Conservation (phyloP, 805 yeast species). For the Sugiyamaella smithiae region DNA sequence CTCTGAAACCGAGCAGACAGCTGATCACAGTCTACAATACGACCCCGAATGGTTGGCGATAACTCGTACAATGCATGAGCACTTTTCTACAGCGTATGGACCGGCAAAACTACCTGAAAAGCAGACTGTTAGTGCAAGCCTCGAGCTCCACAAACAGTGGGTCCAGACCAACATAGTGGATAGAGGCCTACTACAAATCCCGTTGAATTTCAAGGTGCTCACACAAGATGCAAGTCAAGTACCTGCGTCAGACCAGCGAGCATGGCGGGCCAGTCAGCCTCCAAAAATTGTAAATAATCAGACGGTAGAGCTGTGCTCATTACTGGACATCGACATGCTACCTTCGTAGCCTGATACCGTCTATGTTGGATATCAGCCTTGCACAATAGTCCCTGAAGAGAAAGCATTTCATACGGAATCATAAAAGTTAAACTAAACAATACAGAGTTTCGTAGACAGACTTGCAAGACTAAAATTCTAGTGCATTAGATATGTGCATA, state of each 20-base stretch:
- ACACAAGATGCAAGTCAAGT: conserved; percentile 16
- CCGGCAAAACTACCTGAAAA: background rate
- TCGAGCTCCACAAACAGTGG: conserved; percentile 25
- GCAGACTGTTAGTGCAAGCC: conserved; percentile 16
- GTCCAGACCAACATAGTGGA: conserved; percentile 29
- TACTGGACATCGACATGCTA: conserved; percentile 25
- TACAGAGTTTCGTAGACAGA: no score
- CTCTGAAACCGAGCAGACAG: conserved; percentile 9
- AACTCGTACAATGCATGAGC: conserved; percentile 27
- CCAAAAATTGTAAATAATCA: conserved; percentile 27
- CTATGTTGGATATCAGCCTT: no score
- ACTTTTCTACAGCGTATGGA: conserved; percentile 13
- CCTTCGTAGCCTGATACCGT: no score
- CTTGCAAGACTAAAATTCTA: no score
- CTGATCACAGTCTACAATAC: conserved; percentile 23
- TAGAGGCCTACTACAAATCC: conserved; percentile 27
- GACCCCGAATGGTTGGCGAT: conserved; percentile 40
- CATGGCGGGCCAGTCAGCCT: conserved; percentile 12
- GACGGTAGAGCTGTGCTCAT: conserved; percentile 28
- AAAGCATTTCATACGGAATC: no score
- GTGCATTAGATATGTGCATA: no score
- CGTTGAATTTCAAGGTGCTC: conserved; percentile 28
- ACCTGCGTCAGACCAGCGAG: background rate
- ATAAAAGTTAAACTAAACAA: no score
- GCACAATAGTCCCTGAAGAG: no score